Evolutionary conservation across 768 basidiomycete species (phyloP), one percentile per base, ranked within the genome.

Genomic region (Exsudoporus frostii): DNA sequence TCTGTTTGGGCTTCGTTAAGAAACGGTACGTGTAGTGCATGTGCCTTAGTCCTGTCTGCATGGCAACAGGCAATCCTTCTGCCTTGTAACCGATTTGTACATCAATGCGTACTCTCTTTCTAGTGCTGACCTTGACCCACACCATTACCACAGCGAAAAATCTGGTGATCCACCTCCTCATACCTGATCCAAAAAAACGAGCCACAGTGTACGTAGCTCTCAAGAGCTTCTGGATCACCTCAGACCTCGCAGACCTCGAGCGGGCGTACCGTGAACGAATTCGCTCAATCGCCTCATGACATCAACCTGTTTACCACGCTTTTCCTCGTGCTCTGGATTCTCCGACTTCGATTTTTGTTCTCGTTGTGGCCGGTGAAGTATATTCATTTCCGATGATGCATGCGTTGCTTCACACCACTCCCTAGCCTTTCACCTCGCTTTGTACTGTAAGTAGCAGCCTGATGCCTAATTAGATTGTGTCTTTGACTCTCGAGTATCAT

Each of bases 181-280:
- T 82, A 48, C 78, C 81, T 45, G 75, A 88, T 58, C 76, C 78
- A 51, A 67, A 67, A 22, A 67, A 76, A 40, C 84, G 90, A 17
- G 82, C 82, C 17, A 90, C 87, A 0, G 81, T 89, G 27, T 65
- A 78, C 34, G 69, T 71, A 52, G 87, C 90, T 2, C 72, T 91
- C 45, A 65, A 77, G 54, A 82, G 80, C 66, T 56, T 61, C 27
- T 93, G 90, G 90, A 90, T 93, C 53, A 62, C 65, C 20, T 75
- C 71, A 33, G 89, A 92, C 61, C 64, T 81, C 27, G 68, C 77
- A 24, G 82, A 84, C 47, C 75, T 93, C 47, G 77, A 84, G 54
- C 71, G 70, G 20, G 77, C 84, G 19, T 91, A 89, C 69, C 73
- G 72, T 51, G 76, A 77, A 45, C 79, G 86, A 47, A 76, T 88